A percentile compares a stretch with the other conserved stretches of the same genome.
phyloP scores from a whole-genome alignment of 2,329 filamentous ascomycete genomes.

The Hypoxylon sp. region DNA sequence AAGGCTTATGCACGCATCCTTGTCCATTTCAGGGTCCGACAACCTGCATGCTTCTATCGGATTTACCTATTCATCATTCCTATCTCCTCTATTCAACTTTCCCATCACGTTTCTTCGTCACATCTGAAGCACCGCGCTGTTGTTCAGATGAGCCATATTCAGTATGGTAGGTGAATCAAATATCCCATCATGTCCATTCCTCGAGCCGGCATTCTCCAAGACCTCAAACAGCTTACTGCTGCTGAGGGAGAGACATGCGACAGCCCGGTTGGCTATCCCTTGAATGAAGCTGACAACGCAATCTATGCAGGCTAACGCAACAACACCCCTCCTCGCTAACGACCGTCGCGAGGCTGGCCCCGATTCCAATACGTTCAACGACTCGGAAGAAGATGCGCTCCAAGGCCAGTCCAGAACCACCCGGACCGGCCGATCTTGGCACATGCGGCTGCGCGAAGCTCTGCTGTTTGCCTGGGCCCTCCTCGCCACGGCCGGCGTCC shows the following conservation, averaged over 20 bases:
- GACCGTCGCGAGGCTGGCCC: constrained; percentile 36
- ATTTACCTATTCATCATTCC: neutral
- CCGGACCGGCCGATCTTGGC: constrained; percentile 35
- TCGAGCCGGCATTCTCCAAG: neutral
- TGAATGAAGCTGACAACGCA: constrained; percentile 13
- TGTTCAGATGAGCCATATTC: constrained; percentile 12
- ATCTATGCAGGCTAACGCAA: constrained; percentile 38
- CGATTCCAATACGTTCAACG: constrained; percentile 26
- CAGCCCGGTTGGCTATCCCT: neutral
- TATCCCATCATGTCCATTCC: neutral
- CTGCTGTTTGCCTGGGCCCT: constrained; percentile 84
- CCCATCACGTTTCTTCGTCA: neutral
- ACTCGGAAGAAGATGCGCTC: constrained; percentile 49
- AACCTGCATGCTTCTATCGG: neutral
- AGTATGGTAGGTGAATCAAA: constrained; percentile 24
- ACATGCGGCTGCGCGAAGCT: constrained; percentile 69
- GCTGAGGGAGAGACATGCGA: constrained; percentile 1
- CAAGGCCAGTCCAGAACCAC: constrained; percentile 42
- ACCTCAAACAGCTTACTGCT: neutral
- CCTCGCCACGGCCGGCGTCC: constrained; percentile 77
- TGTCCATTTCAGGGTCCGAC: constrained; percentile 16
- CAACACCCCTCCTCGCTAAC: constrained; percentile 45
- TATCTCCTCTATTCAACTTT: neutral
- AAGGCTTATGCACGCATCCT: constrained; percentile 19
- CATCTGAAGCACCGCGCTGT: neutral